phyloP scores from a whole-genome alignment of 176 grass and related monocot species.

The Tuctoria greenei region DNA sequence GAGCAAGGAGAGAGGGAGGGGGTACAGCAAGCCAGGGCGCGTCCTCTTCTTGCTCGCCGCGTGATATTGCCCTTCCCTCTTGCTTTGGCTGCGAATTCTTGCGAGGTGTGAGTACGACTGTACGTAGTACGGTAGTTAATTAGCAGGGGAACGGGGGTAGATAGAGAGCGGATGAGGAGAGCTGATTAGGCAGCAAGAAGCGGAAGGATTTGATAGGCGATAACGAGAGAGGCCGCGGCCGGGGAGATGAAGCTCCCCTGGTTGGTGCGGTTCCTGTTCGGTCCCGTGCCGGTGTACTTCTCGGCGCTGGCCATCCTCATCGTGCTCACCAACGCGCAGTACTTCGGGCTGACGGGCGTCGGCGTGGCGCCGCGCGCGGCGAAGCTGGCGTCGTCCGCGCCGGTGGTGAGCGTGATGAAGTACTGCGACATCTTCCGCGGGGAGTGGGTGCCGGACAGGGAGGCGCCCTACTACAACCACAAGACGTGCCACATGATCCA shows the following conservation, averaged over 20 bases:
- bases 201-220: not conserved
- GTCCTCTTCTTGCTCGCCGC: not conserved
- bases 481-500: slow-evolving; percentile 54
- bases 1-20: not conserved
- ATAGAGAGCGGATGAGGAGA: not conserved
- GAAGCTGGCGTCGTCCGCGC: slow-evolving; percentile 41
- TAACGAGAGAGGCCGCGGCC: not conserved
- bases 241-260: slow-evolving; percentile 46
- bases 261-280: slow-evolving; percentile 39
- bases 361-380: slow-evolving; percentile 43
- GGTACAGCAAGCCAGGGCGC: not conserved
- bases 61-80: not conserved
- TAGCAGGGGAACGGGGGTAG: not conserved
- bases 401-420: slow-evolving; percentile 60
- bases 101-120: not conserved
- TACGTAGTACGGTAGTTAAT: not conserved
- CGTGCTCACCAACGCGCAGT: slow-evolving; percentile 61
- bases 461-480: slow-evolving; percentile 54
- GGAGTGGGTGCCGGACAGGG: slow-evolving; percentile 32
- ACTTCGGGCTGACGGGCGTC: slow-evolving; percentile 52
- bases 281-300: slow-evolving; percentile 60
- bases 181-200: not conserved
- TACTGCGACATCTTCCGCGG: slow-evolving; percentile 45
- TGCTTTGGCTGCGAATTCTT: not conserved
- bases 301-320: slow-evolving; percentile 65